phyloP scores from a whole-genome alignment of 345 rosid genomes.

The Eutrema japonicum region DNA sequence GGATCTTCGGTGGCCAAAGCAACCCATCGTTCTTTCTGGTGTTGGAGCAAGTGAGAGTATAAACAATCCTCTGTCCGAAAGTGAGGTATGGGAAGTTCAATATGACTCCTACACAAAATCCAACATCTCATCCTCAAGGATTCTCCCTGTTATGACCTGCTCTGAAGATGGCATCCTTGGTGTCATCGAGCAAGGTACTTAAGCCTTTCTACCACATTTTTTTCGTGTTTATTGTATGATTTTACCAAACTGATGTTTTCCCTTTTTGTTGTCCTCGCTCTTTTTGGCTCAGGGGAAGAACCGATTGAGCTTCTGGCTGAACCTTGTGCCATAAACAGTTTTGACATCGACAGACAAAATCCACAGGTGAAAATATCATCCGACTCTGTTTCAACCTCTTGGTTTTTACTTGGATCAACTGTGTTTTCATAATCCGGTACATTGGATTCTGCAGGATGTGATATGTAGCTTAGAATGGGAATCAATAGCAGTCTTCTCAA shows the following conservation, averaged over 20 bases:
- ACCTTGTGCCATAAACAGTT: conserved; percentile 92
- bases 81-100: conserved; percentile 93
- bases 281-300: conserved; percentile 60
- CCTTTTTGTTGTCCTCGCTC: background rate
- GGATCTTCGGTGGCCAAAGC: conserved; percentile 78
- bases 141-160: conserved; percentile 85
- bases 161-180: conserved; percentile 96
- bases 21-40: conserved; percentile 75
- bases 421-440: conserved; percentile 23
- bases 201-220: conserved; percentile 10
- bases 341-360: conserved; percentile 79
- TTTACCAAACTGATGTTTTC: conserved; percentile 13
- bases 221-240: background rate
- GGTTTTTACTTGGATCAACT: background rate
- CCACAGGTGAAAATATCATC: conserved; percentile 56
- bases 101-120: conserved; percentile 67
- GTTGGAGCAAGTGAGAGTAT: conserved; percentile 47
- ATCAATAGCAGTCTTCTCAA: conserved; percentile 65
- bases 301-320: conserved; percentile 77
- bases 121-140: conserved; percentile 63
- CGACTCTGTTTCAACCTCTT: conserved; percentile 1
- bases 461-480: conserved; percentile 95
- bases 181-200: conserved; percentile 71
- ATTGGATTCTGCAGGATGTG: conserved; percentile 62
- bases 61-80: conserved; percentile 59